Evolutionary conservation across 257 asterid genomes (phyloP), one percentile per base, ranked within the genome.

Genomic region (Mitragyna speciosa): DNA sequence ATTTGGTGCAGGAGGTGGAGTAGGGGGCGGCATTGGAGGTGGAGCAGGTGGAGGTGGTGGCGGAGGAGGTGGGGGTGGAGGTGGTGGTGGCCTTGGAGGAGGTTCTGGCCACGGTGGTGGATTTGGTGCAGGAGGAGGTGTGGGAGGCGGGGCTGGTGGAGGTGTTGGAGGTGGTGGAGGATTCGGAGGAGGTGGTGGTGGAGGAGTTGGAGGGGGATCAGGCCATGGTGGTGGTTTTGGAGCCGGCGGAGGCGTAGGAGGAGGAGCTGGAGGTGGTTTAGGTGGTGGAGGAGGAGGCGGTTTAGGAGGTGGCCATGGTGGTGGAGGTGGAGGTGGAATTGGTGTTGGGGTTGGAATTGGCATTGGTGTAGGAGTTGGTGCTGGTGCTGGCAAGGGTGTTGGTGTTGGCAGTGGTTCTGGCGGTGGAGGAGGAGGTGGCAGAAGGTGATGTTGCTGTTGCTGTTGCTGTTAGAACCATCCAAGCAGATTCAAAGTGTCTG

Each of bases 171-270:
- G 81, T 3, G 69, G 52, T 22, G 81, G 81, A 51, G 65, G 76
- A 8, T 36, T 39, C 9, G 76, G 81, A 12, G 75, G 75, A 16
- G 81, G 80, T 65, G 73, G 65, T 12, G 74, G 80, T 28, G 80
- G 81, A 51, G 81, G 81, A 51, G 70, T 52, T 36, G 70, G 76
- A 9, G 75, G 75, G 31, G 81, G 79, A 58, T n/a, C 69, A 31
- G 78, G 74, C 2, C 73, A 66, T 7, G 83, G 83, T 28, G 83
- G 83, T 63, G 83, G 83, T 19, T 52, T 81, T 8, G 85, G 85
- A 0, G 75, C 45, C 0, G 85, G 85, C 0, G 79, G 56, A 3
- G 78, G 81, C 10, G 73, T 19, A 12, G 83, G 78, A 11, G 68
- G 73, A 2, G 66, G 72, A 4, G 64, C 59, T 26, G 49, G 67